A percentile compares a stretch with the other conserved stretches of the same genome.
These are phyloP conservation scores for Nothophoma quercina DNA, from an alignment of 2,329 filamentous ascomycete genomes.

Conservation along the genomic window DNA sequence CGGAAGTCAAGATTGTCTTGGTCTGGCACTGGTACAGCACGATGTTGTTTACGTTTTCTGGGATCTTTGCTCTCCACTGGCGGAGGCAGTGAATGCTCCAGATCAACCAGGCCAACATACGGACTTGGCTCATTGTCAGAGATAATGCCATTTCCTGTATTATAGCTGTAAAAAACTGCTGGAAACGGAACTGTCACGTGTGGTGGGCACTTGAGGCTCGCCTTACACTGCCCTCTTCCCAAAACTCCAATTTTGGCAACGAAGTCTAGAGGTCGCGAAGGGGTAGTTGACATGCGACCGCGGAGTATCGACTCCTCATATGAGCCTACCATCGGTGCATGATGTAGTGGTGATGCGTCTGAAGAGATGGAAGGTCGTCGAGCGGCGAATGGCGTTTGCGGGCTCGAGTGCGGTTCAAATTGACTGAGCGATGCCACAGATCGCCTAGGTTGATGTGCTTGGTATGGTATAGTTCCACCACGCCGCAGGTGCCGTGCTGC, in stretches of 20 bases:
- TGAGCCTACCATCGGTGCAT: constrained; percentile 95
- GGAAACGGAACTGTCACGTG: constrained; percentile 92
- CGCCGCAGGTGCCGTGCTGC: constrained; percentile 57
- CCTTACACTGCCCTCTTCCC: constrained; percentile 86
- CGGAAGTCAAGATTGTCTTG: constrained; percentile 38
- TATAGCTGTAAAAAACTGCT: constrained; percentile 95
- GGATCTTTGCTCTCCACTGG: constrained; percentile 53
- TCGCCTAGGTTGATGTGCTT: constrained; percentile 79
- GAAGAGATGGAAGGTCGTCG: constrained; percentile 74
- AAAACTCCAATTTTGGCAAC: constrained; percentile 94
- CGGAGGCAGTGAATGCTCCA: constrained; percentile 78
- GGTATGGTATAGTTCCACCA: constrained; percentile 70
- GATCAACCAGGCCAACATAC: constrained; percentile 90
- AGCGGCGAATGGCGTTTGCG: constrained; percentile 58
- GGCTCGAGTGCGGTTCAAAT: constrained; percentile 48
- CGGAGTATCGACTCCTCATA: constrained; percentile 97
- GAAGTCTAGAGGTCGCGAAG: constrained; percentile 91
- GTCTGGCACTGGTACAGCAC: constrained; percentile 32
- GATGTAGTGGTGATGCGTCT: constrained; percentile 79
- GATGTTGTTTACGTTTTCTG: constrained; percentile 52
- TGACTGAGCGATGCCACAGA: constrained; percentile 70
- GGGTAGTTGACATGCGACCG: constrained; percentile 95
- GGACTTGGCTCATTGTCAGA: constrained; percentile 89
- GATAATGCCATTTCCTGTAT: constrained; percentile 71
- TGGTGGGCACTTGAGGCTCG: constrained; percentile 82